Base-by-base conservation (phyloP, 2,329 filamentous ascomycete genomes). In the Claviceps sorghi region DNA sequence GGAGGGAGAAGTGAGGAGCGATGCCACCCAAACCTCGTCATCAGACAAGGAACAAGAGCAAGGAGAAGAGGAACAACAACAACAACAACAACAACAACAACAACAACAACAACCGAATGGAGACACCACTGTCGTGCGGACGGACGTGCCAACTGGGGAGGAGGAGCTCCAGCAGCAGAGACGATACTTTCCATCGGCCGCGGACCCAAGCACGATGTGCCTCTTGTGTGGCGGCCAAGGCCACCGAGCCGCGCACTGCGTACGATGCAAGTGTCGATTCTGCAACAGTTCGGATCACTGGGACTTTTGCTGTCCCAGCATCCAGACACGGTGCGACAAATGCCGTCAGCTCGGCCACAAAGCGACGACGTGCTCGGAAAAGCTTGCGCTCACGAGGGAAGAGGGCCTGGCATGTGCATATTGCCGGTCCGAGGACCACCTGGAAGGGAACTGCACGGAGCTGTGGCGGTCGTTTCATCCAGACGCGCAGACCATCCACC, bases 281-380 rank as follows among this genome's bases (percentile, higher is more conserved):
- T 83, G 76, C 60, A 62, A 65, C 26, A 67, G 64, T 50, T 54
- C 58, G 13, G 65, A 65, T 2, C 79, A 84, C 61, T 70, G 70
- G 51, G 66, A 69, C 5, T 71, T 72, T 56, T 67, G 64, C 51
- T 84, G 80, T 57, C 75, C 78, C 11, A 67, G 65, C 5, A 70
- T 69, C 36, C 63, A 64, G 36, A n/a, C 54, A 45, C 72, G 77
- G 55, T 83, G 80, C 61, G 61, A 59, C 48, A 80, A 79, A 60
- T 88, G 84, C 64, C 74, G 72, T 48, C 77, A 83, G 63, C 69
- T 76, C 44, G 84, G 83, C 10, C 84, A 88, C 59, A 58, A 60
- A 49, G 64, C 67, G 19, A 58, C 64, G 1, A 58, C 66, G 8
- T 88, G 84, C 60, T 59, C 65, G 2, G 79, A 83, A 56, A 79